Conservation (phyloP, 2,329 filamentous ascomycete genomes). For the Penicillium italicum region DNA sequence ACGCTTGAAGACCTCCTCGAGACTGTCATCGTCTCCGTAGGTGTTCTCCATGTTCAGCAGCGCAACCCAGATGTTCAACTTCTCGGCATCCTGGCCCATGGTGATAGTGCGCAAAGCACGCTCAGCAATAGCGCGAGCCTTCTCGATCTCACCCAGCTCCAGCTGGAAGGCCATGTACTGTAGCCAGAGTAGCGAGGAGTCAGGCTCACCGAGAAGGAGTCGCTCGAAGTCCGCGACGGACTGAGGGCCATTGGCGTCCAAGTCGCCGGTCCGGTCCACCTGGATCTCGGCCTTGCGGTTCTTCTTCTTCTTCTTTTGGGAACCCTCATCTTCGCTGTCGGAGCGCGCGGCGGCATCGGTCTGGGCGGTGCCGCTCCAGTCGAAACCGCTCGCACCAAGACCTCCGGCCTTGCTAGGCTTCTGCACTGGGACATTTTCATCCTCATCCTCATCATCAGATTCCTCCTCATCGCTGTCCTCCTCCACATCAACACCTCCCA, state of each 20-base stretch:
- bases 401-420: conserved; percentile 47
- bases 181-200: conserved; percentile 92
- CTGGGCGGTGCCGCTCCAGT: conserved; percentile 74
- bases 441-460: conserved; percentile 18
- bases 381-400: conserved; percentile 72
- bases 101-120: conserved; percentile 88
- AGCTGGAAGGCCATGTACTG: conserved; percentile 99
- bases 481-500: conserved; percentile 47
- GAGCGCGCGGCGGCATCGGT: conserved; percentile 46
- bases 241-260: conserved; percentile 84
- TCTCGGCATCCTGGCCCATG: conserved; percentile 85
- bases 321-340: conserved; percentile 50
- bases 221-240: conserved; percentile 91
- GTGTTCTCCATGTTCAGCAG: conserved; percentile 90
- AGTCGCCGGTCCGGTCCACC: conserved; percentile 84
- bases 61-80: conserved; percentile 92
- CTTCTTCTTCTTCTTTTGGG: conserved; percentile 66
- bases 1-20: conserved; percentile 84
- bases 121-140: conserved; percentile 84
- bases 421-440: conserved; percentile 46
- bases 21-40: conserved; percentile 76
- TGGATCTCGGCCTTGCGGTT: conserved; percentile 72
- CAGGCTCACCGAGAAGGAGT: conserved; percentile 83
- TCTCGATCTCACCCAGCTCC: conserved; percentile 81
- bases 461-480: conserved; percentile 41